Evolutionary conservation across 148 eudicot genomes (phyloP).

Genomic region (Spergularia marina): DNA sequence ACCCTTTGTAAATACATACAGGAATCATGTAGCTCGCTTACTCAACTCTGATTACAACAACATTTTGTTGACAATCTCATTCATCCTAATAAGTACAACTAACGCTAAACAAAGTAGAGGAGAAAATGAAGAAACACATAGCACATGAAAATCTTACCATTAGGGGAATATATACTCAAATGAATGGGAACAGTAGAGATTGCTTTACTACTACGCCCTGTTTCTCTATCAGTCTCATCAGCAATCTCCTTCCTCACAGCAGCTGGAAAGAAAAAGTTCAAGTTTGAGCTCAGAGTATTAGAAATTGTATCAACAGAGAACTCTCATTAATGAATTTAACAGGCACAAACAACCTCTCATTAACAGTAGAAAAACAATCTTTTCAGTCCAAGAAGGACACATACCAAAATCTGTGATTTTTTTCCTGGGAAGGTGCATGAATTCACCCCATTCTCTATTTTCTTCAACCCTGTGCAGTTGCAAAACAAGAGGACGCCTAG

Average conservation of each 20-base stretch:
- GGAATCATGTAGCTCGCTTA: neutral
- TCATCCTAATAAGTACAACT: slow-evolving; percentile 1
- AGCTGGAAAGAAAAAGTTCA: slow-evolving; percentile 45
- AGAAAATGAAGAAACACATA: neutral
- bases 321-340: neutral
- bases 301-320: neutral
- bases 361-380: neutral
- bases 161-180: slow-evolving; percentile 87
- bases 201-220: slow-evolving; percentile 71
- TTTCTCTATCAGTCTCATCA: slow-evolving; percentile 98
- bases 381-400: slow-evolving; percentile 8
- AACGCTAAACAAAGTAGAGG: neutral
- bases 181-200: slow-evolving; percentile 97
- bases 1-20: neutral
- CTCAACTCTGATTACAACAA: neutral
- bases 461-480: slow-evolving; percentile 92
- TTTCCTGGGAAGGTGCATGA: slow-evolving; percentile 86
- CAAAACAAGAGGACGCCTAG: slow-evolving; percentile 95
- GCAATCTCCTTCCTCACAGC: slow-evolving; percentile 95
- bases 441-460: slow-evolving; percentile 94
- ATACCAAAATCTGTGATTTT: slow-evolving; percentile 86
- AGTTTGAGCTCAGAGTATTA: slow-evolving; percentile 16
- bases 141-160: slow-evolving; percentile 45
- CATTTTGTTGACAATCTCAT: neutral
- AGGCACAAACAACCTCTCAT: slow-evolving; percentile 7